Evolutionary conservation across 2,329 filamentous ascomycete genomes (phyloP).

Genomic region (Nigrograna mackinnonii): DNA sequence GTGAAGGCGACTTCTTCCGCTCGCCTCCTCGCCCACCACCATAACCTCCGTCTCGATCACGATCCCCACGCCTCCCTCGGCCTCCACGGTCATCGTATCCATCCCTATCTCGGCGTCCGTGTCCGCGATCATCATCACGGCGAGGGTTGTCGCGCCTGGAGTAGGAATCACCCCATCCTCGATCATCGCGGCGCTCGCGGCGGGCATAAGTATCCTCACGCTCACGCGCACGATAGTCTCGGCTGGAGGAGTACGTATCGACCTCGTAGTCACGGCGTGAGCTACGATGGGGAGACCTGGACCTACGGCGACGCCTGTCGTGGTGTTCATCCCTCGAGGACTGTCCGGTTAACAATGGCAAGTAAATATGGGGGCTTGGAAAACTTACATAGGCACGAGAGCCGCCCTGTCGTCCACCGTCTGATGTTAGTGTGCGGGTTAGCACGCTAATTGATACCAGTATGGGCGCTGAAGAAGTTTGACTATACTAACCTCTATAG

Average conservation of each 20-base stretch:
- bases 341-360: neutral
- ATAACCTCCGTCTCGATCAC: constrained; percentile 43
- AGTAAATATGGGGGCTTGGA: neutral
- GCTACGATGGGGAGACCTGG: constrained; percentile 80
- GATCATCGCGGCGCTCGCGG: constrained; percentile 57
- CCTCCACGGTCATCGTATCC: constrained; percentile 28
- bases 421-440: constrained; percentile 43
- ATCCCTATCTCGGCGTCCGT: constrained; percentile 32
- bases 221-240: constrained; percentile 89
- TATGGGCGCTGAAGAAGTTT: too few species aligned
- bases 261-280: constrained; percentile 70
- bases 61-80: constrained; percentile 60
- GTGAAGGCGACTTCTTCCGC: constrained; percentile 74
- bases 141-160: constrained; percentile 38
- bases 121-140: constrained; percentile 36
- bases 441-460: too few species aligned
- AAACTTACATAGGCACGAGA: constrained; percentile 44
- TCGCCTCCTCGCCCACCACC: constrained; percentile 46
- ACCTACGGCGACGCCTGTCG: constrained; percentile 66
- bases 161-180: constrained; percentile 65
- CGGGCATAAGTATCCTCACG: constrained; percentile 88
- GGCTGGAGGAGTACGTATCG: constrained; percentile 90
- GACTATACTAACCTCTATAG: constrained; percentile 87
- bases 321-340: constrained; percentile 31
- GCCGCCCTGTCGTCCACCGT: constrained; percentile 40